Evolutionary conservation across 2,329 filamentous ascomycete species (phyloP).

Genomic region (Colletotrichum tanaceti): DNA sequence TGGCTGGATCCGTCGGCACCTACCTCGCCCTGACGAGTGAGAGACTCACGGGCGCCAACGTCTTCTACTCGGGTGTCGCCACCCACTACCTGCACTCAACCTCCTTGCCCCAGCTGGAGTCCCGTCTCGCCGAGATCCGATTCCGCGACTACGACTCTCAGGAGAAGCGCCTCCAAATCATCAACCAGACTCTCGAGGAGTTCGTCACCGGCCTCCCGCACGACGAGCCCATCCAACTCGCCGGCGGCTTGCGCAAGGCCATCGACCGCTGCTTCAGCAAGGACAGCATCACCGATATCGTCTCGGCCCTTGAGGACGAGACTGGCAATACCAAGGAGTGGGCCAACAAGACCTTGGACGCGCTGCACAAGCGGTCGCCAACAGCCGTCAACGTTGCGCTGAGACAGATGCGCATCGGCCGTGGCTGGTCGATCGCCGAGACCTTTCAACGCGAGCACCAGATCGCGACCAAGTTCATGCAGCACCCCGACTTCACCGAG

Average conservation of each 20-base stretch:
- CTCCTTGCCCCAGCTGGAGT: conserved; percentile 82
- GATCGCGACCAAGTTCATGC: conserved; percentile 90
- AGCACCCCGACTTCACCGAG: conserved; percentile 88
- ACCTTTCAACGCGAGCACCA: conserved; percentile 88
- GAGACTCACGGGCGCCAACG: conserved; percentile 82
- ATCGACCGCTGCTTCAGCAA: conserved; percentile 87
- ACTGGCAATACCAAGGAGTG: conserved; percentile 70
- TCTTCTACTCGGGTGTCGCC: conserved; percentile 90
- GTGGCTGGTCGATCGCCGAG: conserved; percentile 82
- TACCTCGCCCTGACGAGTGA: conserved; percentile 95
- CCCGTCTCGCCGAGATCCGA: conserved; percentile 86
- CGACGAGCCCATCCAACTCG: conserved; percentile 74
- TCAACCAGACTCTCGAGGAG: conserved; percentile 92
- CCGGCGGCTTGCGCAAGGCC: conserved; percentile 77
- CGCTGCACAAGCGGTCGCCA: conserved; percentile 82
- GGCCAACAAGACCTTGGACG: conserved; percentile 81
- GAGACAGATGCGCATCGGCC: conserved; percentile 81
- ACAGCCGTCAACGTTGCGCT: conserved; percentile 88
- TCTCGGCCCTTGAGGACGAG: conserved; percentile 72
- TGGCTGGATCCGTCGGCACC: conserved; percentile 87
- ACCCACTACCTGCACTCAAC: conserved; percentile 97
- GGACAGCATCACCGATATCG: conserved; percentile 75
- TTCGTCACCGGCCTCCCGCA: conserved; percentile 87
- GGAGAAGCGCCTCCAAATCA: conserved; percentile 72
- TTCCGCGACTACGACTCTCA: conserved; percentile 82